Base-by-base conservation (phyloP, 345 rosid genomes). In the Sisymbrium irio region DNA sequence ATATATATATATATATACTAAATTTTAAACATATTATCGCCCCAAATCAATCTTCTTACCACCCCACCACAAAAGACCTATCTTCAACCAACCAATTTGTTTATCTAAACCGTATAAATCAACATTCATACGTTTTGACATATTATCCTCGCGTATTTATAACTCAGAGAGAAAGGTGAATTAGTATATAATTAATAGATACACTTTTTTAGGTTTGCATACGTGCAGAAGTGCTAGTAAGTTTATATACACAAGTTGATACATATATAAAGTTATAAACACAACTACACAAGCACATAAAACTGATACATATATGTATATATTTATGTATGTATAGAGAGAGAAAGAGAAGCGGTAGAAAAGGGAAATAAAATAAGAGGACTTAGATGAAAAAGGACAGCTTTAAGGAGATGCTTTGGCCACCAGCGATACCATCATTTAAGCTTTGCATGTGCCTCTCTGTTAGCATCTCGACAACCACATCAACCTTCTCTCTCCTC, bases 371-470 rank as follows among this genome's bases (percentile, higher is more conserved):
- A 62, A 62, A 40, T 49, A 32, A 49, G 59, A 54, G 28, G 55
- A 41, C 9, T 51, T 62, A 51, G 65, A 76, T 41, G 77, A 77
- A 72, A 72, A 72, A 71, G 72, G 80, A 71, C 77, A 71, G 80
- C 68, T 71, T 77, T 71, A 77, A 64, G 76, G 75, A 77, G 72
- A 71, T 77, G 80, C 80, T 71, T 77, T 77, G 76, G 76, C 76
- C 72, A 71, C 76, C 76, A 71, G 76, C 22, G 71, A 65, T 57
- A 77, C 77, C 80, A 77, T 77, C 80, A 77, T 77, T 71, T 71
- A 77, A 71, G 80, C 80, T 77, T 71, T 77, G 77, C 80, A 77
- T 77, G 80, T 77, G 80, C 80, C 80, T 71, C 80, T 71, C 80
- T 77, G 77, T 69, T 69, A 62, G 71, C 73, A 71, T 77, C 76